Base-by-base conservation (phyloP, 2,329 filamentous ascomycete genomes). In the Grosmannia penicillata region DNA sequence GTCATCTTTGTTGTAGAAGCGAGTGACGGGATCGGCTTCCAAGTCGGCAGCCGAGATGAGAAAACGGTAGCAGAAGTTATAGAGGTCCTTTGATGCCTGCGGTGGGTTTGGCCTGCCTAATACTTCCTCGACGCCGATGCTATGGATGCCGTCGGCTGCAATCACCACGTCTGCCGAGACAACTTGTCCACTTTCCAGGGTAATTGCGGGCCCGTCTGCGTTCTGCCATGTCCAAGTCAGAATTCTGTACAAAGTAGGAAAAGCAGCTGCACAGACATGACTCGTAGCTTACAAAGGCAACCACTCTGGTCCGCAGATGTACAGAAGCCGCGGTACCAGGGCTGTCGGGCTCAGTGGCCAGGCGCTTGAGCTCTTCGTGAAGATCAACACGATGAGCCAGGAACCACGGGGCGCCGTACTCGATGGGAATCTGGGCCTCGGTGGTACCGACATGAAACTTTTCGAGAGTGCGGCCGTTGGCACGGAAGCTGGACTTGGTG, bases 71-170 rank as follows among this genome's bases (percentile, higher is more conserved):
- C 55, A 57, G 30, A 44, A 50, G 34, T 59, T 58, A 35, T 51
- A 51, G 17, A 52, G 40, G 2, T 46, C 36, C 8, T 45, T 34
- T 23, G 53, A 50, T 5, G 49, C 43, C 17, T 52, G 42, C 0
- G 53, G 49, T 4, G 44, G 44, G 37, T 51, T 53, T 17, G 45
- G 39, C 26, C 40, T 36, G 19, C 53, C 55, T 15, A 54, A 38
- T 6, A 59, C 44, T 4, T 44, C 42, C 38, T 55, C 48, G 6
- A 49, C 43, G 11, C 49, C 57, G 8, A 46, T 37, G 13, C 54
- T 58, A 36, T 62, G 60, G 14, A 62, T 48, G 6, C 65, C 65
- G 44, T 68, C 64, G 3, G 64, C 62, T 4, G 57, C 61, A 26
- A 68, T 51, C 15, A 66, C 53, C 3, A 66, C 41, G 41, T 66